phyloP scores from a whole-genome alignment of 106 monocot genomes.

The Dendrobium huoshanense region DNA sequence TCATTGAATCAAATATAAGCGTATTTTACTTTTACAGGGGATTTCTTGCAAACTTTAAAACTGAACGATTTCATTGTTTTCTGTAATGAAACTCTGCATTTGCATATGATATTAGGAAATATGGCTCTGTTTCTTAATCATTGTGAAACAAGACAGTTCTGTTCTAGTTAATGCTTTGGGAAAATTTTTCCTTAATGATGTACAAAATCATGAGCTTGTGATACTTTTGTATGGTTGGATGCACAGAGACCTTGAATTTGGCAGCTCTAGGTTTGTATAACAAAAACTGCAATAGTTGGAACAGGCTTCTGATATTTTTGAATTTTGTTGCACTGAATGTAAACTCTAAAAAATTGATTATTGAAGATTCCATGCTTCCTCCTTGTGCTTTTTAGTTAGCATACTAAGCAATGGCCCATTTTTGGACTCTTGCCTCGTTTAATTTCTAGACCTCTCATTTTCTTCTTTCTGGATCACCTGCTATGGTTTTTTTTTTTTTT shows the following conservation, averaged over 20 bases:
- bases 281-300: too few species aligned
- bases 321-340: too few species aligned
- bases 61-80: conserved; percentile 3
- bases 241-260: neutral
- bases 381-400: too few species aligned
- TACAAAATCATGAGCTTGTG: neutral
- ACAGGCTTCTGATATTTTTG: too few species aligned
- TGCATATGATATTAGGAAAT: neutral
- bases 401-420: too few species aligned
- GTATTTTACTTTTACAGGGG: neutral
- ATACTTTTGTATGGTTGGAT: neutral
- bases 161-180: neutral
- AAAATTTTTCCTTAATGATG: neutral
- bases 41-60: neutral
- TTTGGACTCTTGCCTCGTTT: too few species aligned
- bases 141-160: neutral
- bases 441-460: too few species aligned
- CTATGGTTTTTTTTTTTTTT: too few species aligned
- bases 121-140: neutral
- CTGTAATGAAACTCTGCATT: neutral
- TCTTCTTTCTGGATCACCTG: too few species aligned
- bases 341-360: too few species aligned
- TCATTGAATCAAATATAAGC: neutral
- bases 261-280: neutral
- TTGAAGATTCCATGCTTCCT: too few species aligned